phyloP scores from a whole-genome alignment of 768 basidiomycete genomes.

The Suillus subaureus region DNA sequence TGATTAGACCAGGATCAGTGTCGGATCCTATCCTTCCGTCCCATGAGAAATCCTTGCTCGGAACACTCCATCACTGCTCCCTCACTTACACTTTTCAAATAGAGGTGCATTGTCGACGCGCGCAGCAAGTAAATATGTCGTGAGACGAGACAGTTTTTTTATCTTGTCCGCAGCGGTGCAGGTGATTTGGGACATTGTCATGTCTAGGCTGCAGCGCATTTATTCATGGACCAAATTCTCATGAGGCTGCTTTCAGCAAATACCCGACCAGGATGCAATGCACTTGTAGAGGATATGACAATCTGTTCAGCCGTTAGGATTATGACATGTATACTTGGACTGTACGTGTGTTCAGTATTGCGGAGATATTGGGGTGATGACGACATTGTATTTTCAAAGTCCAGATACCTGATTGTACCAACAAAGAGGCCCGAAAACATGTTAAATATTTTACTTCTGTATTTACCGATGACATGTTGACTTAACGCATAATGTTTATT shows the following conservation, averaged over 20 bases:
- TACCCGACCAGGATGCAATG: background rate
- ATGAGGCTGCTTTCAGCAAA: background rate
- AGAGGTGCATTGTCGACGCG: too few species aligned
- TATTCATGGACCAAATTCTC: background rate
- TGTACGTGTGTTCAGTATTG: background rate
- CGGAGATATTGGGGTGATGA: background rate
- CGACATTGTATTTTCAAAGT: background rate
- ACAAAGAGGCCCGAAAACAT: background rate
- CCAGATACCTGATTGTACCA: background rate
- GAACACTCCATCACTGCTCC: too few species aligned
- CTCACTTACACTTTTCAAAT: too few species aligned
- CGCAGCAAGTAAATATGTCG: too few species aligned
- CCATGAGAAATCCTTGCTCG: too few species aligned
- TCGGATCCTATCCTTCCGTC: too few species aligned
- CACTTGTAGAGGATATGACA: background rate
- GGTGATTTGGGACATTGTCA: too few species aligned
- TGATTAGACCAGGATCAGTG: too few species aligned
- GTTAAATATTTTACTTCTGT: background rate
- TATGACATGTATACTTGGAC: background rate
- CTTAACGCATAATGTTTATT: background rate
- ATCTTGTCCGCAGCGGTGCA: too few species aligned
- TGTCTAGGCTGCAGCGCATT: too few species aligned
- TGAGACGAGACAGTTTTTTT: too few species aligned
- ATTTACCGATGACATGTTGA: background rate
- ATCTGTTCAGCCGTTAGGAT: background rate